A percentile compares a stretch with the other conserved stretches of the same genome.
Evolutionary conservation across 805 yeast genomes (phyloP).

Genomic region (Hanseniaspora nectarophila): DNA sequence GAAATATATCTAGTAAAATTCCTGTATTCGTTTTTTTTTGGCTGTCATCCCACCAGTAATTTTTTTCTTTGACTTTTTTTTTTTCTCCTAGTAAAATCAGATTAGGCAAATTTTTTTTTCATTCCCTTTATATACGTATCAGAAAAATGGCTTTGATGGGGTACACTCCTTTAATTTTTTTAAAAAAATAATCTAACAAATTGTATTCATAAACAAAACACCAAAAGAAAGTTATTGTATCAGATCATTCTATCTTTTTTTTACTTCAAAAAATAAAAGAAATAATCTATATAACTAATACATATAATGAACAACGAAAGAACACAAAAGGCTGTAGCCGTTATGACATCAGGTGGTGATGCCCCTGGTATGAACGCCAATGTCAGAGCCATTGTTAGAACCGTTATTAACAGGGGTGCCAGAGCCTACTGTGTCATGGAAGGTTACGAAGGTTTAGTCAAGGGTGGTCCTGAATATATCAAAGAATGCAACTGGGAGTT

Average conservation of each 20-base stretch:
- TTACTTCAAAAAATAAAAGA: too few relatives aligned
- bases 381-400: constrained; percentile 59
- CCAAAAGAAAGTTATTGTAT: too few relatives aligned
- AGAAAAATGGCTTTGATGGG: too few relatives aligned
- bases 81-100: too few relatives aligned
- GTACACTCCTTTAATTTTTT: too few relatives aligned
- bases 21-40: not conserved
- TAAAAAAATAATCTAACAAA: too few relatives aligned
- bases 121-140: too few relatives aligned
- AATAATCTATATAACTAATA: not conserved
- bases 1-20: too few relatives aligned
- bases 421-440: constrained; percentile 58
- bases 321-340: constrained; percentile 45
- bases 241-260: too few relatives aligned
- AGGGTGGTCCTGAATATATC: constrained; percentile 45
- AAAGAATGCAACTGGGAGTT: constrained; percentile 60
- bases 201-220: too few relatives aligned
- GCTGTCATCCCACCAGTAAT: not conserved
- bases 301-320: not conserved
- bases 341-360: constrained; percentile 75
- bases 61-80: not conserved
- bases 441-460: constrained; percentile 63
- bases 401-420: constrained; percentile 54
- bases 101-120: too few relatives aligned
- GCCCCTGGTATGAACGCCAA: constrained; percentile 75